Percentiles rank a stretch among this genome's conserved stretches.
phyloP scores from a whole-genome alignment of 345 rosid genomes.

The Citrus maxima region DNA sequence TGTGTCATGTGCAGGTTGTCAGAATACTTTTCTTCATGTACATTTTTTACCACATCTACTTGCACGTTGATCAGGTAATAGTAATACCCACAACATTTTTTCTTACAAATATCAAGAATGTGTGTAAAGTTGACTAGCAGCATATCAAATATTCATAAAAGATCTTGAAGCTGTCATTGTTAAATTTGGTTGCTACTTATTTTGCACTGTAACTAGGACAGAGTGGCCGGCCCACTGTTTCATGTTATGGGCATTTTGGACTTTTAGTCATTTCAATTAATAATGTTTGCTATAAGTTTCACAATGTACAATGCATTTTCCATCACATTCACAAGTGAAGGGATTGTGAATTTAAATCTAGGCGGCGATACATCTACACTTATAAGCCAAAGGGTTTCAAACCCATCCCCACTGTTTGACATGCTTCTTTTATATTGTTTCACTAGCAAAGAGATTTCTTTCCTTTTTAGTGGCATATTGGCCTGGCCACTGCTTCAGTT shows the following conservation, averaged over 20 bases:
- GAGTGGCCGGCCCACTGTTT: not conserved
- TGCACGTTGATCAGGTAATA: constrained; percentile 69
- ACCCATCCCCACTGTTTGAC: not conserved
- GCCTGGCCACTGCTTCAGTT: not conserved
- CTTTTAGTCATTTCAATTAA: not conserved
- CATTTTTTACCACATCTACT: constrained; percentile 72
- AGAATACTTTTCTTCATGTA: constrained; percentile 68
- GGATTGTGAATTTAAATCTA: not conserved
- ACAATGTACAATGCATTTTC: not conserved
- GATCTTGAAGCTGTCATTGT: not conserved
- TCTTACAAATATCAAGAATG: not conserved
- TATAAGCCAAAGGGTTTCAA: too few species aligned
- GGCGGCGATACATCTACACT: not conserved
- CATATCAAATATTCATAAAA: not conserved
- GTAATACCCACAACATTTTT: not conserved
- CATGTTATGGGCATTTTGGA: not conserved
- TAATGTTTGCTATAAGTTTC: not conserved
- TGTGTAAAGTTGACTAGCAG: not conserved
- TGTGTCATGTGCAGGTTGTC: constrained; percentile 54
- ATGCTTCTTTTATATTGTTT: not conserved
- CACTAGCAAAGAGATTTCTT: not conserved
- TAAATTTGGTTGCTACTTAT: not conserved
- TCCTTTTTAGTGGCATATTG: not conserved
- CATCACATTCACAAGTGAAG: not conserved
- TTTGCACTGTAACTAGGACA: not conserved